phyloP scores from a whole-genome alignment of 2,329 filamentous ascomycete genomes.

The Bimuria novae-zelandiae region DNA sequence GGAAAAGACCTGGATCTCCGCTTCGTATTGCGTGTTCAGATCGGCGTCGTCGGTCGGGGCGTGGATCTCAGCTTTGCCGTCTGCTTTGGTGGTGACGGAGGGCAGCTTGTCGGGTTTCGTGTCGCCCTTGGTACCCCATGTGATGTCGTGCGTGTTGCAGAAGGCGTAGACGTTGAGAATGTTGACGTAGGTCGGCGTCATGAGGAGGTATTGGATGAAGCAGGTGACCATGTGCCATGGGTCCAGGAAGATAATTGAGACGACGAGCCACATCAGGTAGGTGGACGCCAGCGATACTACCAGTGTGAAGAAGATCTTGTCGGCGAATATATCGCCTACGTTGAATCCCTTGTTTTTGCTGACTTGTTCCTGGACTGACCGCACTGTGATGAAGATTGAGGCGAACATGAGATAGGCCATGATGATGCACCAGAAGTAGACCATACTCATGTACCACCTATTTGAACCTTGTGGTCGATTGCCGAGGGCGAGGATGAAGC shows the following conservation, averaged over 20 bases:
- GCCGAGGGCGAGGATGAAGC: slow-evolving; percentile 91
- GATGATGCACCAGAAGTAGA: slow-evolving; percentile 96
- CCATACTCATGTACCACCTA: slow-evolving; percentile 92
- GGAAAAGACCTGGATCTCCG: slow-evolving; percentile 75
- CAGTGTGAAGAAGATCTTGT: slow-evolving; percentile 88
- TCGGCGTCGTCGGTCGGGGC: slow-evolving; percentile 90
- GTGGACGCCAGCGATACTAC: slow-evolving; percentile 92
- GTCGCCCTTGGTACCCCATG: slow-evolving; percentile 97
- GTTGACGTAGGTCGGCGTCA: slow-evolving; percentile 97
- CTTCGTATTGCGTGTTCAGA: slow-evolving; percentile 91
- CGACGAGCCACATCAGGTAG: slow-evolving; percentile 89
- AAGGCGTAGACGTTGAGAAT: slow-evolving; percentile 99
- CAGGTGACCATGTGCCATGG: slow-evolving; percentile 99
- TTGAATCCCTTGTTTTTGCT: slow-evolving; percentile 66
- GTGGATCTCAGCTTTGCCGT: slow-evolving; percentile 89
- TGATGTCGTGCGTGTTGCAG: slow-evolving; percentile 97
- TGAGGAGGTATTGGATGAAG: slow-evolving; percentile 89
- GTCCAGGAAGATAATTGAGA: slow-evolving; percentile 92
- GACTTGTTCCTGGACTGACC: slow-evolving; percentile 76
- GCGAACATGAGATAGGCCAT: slow-evolving; percentile 95
- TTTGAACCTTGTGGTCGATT: slow-evolving; percentile 95
- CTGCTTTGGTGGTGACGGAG: slow-evolving; percentile 86
- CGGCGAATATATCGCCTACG: slow-evolving; percentile 76
- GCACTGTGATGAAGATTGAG: slow-evolving; percentile 90
- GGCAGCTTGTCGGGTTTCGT: slow-evolving; percentile 92